Evolutionary conservation across 345 rosid genomes (phyloP).

Genomic region (Alliaria petiolata): DNA sequence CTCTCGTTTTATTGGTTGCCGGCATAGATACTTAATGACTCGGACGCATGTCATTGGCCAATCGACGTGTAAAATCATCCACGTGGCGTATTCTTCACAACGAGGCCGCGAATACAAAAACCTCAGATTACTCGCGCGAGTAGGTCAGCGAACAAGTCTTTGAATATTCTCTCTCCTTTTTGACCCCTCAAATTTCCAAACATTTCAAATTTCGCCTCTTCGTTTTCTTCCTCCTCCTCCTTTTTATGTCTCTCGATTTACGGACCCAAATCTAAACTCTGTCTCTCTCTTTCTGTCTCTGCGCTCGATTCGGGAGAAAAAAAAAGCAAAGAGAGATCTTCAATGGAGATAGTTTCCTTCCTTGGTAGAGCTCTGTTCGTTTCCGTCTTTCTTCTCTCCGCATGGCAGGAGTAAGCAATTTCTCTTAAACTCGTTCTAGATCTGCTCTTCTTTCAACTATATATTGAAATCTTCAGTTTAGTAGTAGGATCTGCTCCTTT

Average conservation of each 20-base stretch:
- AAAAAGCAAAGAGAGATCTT: not conserved
- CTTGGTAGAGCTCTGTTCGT: slow-evolving; percentile 67
- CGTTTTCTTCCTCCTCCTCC: not conserved
- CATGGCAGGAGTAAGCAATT: slow-evolving; percentile 62
- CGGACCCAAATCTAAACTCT: slow-evolving; percentile 16
- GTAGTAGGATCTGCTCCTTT: slow-evolving; percentile 4
- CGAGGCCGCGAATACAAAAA: not conserved
- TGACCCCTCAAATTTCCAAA: slow-evolving; percentile 12
- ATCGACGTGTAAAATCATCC: slow-evolving; percentile 25
- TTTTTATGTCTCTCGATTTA: slow-evolving; percentile 5
- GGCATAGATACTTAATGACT: not conserved
- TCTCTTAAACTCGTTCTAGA: slow-evolving; percentile 5
- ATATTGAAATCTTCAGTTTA: not conserved
- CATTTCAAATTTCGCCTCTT: slow-evolving; percentile 8
- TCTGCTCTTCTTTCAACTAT: slow-evolving; percentile 22
- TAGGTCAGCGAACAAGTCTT: not conserved
- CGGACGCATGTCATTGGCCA: slow-evolving; percentile 27
- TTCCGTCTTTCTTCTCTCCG: slow-evolving; percentile 66
- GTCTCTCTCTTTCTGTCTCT: too few relatives aligned
- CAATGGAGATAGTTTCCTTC: slow-evolving; percentile 44
- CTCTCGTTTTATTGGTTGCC: not conserved
- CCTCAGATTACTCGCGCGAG: not conserved
- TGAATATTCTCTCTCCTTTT: not conserved
- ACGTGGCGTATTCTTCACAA: not conserved
- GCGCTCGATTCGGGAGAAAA: not conserved